These are phyloP conservation scores for Neophaeococcomyces aloes DNA, from an alignment of 2,329 filamentous ascomycete species.

Conservation along the genomic window DNA sequence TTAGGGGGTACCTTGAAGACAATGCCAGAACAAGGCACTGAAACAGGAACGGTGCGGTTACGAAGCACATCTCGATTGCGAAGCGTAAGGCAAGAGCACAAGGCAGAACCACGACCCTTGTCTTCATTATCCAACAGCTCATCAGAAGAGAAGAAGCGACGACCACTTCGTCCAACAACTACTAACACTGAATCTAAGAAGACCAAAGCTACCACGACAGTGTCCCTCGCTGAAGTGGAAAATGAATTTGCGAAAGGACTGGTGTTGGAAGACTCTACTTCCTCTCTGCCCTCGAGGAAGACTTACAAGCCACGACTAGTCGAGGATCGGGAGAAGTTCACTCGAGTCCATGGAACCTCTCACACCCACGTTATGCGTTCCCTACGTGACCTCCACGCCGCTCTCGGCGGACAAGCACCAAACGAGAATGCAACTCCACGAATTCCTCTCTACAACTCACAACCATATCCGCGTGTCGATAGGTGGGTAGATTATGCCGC, in stretches of 20 bases:
- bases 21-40: not conserved
- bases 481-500: constrained; percentile 46
- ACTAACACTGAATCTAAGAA: not conserved
- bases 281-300: not conserved
- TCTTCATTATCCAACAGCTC: constrained; percentile 1
- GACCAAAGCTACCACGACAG: not conserved
- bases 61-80: constrained; percentile 2
- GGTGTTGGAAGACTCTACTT: not conserved
- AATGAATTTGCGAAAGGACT: constrained; percentile 8
- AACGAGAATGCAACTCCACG: not conserved
- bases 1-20: not conserved
- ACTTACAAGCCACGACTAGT: constrained; percentile 6
- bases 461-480: constrained; percentile 35
- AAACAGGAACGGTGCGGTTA: not conserved
- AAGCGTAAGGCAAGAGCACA: constrained; percentile 1
- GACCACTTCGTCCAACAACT: not conserved
- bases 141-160: constrained; percentile 3
- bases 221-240: constrained; percentile 7
- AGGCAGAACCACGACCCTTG: not conserved
- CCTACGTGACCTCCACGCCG: constrained; percentile 8
- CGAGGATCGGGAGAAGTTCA: constrained; percentile 3
- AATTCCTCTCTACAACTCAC: not conserved
- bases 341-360: constrained; percentile 2
- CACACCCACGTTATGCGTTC: constrained; percentile 8
- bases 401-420: not conserved